Conservation (phyloP, 306 rosid genomes). For the Malus fusca region DNA sequence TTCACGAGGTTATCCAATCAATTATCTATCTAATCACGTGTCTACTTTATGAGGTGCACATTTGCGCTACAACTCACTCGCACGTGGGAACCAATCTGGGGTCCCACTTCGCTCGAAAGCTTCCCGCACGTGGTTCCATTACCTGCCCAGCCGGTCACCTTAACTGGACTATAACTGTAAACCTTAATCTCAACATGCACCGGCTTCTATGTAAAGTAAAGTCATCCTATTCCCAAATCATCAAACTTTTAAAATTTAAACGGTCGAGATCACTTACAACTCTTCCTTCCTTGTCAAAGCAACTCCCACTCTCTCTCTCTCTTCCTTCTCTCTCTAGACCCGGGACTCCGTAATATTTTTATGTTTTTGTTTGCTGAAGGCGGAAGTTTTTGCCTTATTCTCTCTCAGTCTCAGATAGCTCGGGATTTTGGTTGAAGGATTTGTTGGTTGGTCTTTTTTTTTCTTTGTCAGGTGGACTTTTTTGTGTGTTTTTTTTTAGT, state of each 20-base stretch:
- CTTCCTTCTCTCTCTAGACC: neutral
- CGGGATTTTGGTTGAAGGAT: constrained; percentile 2
- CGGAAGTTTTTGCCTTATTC: constrained; percentile 19
- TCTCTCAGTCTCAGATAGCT: constrained; percentile 10
- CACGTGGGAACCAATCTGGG: constrained; percentile 8
- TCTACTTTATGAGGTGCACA: neutral
- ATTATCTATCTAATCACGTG: neutral
- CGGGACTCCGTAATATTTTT: neutral
- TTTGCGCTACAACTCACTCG: constrained; percentile 13
- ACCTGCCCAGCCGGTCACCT: constrained; percentile 40
- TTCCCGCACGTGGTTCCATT: constrained; percentile 52
- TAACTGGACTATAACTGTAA: constrained; percentile 28
- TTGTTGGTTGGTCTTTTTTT: neutral
- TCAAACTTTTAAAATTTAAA: constrained; percentile 11
- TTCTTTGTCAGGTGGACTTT: constrained; percentile 4
- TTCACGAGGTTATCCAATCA: neutral
- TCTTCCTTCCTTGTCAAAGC: neutral
- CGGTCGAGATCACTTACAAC: constrained; percentile 38
- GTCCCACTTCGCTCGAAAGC: neutral
- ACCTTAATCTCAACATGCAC: no score
- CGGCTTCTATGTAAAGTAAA: neutral
- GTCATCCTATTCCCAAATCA: neutral
- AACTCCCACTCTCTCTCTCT: neutral
- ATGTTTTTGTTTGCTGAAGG: constrained; percentile 9
- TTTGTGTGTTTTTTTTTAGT: neutral